Base-by-base conservation (phyloP, 352 stramenopile species). In the Pythium folliculosum region DNA sequence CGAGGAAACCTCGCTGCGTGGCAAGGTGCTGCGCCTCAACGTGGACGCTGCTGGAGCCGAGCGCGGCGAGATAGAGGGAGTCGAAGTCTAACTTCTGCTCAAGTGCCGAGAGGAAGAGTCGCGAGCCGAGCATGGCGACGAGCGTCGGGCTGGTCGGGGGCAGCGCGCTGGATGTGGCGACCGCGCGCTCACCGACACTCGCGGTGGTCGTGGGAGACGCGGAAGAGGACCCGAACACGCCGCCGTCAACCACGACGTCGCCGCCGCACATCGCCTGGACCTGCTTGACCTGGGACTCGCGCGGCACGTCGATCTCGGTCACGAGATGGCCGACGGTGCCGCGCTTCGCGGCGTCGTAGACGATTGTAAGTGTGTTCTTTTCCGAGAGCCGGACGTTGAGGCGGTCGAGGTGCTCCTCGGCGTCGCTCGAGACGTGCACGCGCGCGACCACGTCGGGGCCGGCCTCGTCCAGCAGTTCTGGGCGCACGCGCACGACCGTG, bases 361-460 rank as follows among this genome's bases (percentile, higher is more conserved):
- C 27, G 35, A 60, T 37, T 5, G 21, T 17, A 3, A 60, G 37
- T 21, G 49, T 38, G 0, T 37, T 40, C 40, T 45, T 49, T 1
- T 32, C 17, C 54, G 49, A 51, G 54, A 60, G 14, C 10, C 9
- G 22, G 35, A 60, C 8, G 5, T 23, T 13, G 1, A 60, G 2
- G 35, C 54, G 35, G 21, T 60, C 54, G 37, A 60, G 19, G 43
- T 43, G 40, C n/a, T 63, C 44, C 16, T 13, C 3, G 8, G 6
- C 43, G 44, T 63, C 56, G 32, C 56, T 63, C 12, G 56, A 50
- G 30, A 63, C 56, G 40, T 44, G 56, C 44, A 63, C 56, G 25
- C n/a, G 22, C 13, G 54, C 54, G 54, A 61, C 3, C 0, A 61
- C 35, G 14, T 50, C 54, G 16, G 37, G 40, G 17, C 54, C 54